These are phyloP conservation scores for Naganishia randhawae DNA, from an alignment of 768 basidiomycete species.

Conservation along the genomic window DNA sequence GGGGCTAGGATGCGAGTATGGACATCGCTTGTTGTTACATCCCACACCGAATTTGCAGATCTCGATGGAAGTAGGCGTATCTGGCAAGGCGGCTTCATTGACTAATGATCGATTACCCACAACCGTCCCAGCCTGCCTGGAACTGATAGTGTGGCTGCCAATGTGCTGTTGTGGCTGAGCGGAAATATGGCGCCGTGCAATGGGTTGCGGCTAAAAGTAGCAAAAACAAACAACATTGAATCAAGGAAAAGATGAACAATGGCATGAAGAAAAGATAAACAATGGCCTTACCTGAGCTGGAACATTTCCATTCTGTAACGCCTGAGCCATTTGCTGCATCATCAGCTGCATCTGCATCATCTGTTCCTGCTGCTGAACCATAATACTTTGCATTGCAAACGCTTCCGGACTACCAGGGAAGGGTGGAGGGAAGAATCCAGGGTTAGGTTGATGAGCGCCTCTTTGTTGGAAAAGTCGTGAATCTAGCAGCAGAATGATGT, in stretches of 20 bases:
- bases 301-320: constrained; percentile 41
- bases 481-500: background rate
- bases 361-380: constrained; percentile 86
- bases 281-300: constrained; percentile 20
- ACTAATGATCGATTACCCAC: constrained; percentile 31
- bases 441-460: constrained; percentile 43
- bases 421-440: constrained; percentile 11
- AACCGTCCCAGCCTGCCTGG: constrained; percentile 23
- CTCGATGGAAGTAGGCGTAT: constrained; percentile 44
- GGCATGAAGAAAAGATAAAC: background rate
- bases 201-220: background rate
- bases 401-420: constrained; percentile 58
- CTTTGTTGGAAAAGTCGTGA: constrained; percentile 32
- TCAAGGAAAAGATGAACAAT: no score
- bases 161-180: constrained; percentile 35
- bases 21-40: constrained; percentile 83
- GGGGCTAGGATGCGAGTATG: constrained; percentile 93
- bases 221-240: background rate
- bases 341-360: constrained; percentile 88
- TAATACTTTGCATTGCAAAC: constrained; percentile 77
- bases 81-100: constrained; percentile 29
- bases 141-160: constrained; percentile 41
- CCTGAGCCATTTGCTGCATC: constrained; percentile 57
- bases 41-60: constrained; percentile 90
- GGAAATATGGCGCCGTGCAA: constrained; percentile 10